Conservation (phyloP, 2,329 filamentous ascomycete genomes). For the Talaromyces sp. region DNA sequence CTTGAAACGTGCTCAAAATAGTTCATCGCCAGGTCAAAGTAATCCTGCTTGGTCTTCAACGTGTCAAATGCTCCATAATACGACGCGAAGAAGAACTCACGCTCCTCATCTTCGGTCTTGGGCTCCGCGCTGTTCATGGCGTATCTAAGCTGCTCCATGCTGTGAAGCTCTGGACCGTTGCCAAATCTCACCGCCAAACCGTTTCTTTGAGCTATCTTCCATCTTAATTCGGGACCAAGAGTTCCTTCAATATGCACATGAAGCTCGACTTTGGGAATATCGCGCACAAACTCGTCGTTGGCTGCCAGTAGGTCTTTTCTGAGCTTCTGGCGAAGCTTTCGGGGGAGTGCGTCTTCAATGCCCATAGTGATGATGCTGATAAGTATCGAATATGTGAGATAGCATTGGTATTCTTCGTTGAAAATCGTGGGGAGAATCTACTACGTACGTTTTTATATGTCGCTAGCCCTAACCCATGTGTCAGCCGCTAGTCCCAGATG, state of each 20-base stretch:
- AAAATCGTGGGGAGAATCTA: background rate
- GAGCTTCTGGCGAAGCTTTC: constrained; percentile 2
- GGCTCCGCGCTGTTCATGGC: constrained; percentile 7
- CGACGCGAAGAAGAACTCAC: constrained; percentile 7
- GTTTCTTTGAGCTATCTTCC: background rate
- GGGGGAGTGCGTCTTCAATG: constrained; percentile 4
- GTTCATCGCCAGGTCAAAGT: background rate
- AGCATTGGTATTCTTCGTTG: background rate
- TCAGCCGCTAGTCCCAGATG: background rate
- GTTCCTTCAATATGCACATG: constrained; percentile 5
- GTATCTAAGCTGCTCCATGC: constrained; percentile 1
- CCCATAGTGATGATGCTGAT: background rate
- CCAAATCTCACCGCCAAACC: background rate
- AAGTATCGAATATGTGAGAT: background rate
- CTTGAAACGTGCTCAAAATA: background rate
- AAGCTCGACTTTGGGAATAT: constrained; percentile 3
- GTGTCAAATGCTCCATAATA: constrained; percentile 5
- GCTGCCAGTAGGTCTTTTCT: constrained; percentile 1
- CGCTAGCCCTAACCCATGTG: background rate
- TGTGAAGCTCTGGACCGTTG: background rate
- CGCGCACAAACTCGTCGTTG: background rate
- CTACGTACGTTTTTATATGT: background rate
- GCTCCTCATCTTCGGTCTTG: constrained; percentile 4
- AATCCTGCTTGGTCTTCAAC: constrained; percentile 2
- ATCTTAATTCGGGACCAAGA: background rate